Percentiles rank a stretch among this genome's conserved stretches.
These are phyloP conservation scores for Neofusicoccum parvum DNA, from an alignment of 2,329 filamentous ascomycete genomes.

Conservation along the genomic window DNA sequence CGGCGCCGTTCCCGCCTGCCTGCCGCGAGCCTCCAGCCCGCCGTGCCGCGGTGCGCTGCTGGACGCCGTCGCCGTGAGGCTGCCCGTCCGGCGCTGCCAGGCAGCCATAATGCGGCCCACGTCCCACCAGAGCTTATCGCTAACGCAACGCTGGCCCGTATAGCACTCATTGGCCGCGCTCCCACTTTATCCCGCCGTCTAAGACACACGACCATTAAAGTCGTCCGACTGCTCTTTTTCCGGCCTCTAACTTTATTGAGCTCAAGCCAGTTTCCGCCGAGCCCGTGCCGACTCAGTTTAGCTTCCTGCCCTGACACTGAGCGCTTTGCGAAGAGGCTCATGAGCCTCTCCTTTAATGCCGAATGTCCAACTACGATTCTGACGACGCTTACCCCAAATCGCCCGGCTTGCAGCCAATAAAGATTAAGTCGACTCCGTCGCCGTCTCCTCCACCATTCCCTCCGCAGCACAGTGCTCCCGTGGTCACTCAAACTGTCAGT, in stretches of 20 bases:
- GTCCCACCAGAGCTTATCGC: constrained; percentile 17
- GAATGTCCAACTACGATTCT: constrained; percentile 45
- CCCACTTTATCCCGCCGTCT: constrained; percentile 1
- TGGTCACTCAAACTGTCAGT: constrained; percentile 39
- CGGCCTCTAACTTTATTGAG: constrained; percentile 14
- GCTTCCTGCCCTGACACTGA: constrained; percentile 5
- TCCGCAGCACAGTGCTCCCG: constrained; percentile 28
- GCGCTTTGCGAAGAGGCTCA: constrained; percentile 16
- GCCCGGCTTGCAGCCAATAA: constrained; percentile 44
- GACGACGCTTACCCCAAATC: constrained; percentile 51
- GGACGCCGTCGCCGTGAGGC: background rate
- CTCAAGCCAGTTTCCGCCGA: constrained; percentile 9
- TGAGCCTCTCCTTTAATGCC: constrained; percentile 19
- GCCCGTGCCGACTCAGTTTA: constrained; percentile 12
- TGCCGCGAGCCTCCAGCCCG: no score
- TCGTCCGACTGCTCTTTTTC: background rate
- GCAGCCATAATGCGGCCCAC: constrained; percentile 6
- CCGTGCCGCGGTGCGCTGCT: background rate
- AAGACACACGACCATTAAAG: constrained; percentile 5
- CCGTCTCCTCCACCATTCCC: constrained; percentile 51
- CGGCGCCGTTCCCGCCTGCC: background rate
- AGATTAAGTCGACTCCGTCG: constrained; percentile 53
- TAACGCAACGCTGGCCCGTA: constrained; percentile 1
- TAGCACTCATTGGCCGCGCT: constrained; percentile 10
- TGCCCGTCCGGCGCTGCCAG: background rate